phyloP scores from a whole-genome alignment of 2,329 filamentous ascomycete genomes.

The Dactylella cylindrospora region DNA sequence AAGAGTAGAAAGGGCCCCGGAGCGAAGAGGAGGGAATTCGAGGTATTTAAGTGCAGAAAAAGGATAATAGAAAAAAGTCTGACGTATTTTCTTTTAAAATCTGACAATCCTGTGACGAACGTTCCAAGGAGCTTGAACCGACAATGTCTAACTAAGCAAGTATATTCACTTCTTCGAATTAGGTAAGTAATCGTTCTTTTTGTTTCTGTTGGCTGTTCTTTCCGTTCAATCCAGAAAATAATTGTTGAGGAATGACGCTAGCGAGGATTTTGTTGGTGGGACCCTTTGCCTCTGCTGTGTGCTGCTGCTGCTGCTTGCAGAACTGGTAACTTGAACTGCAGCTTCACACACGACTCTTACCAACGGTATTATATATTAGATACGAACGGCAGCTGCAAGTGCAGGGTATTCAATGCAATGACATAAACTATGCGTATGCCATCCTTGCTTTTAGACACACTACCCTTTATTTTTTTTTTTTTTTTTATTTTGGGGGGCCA shows the following conservation, averaged over 20 bases:
- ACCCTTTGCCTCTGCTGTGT: neutral
- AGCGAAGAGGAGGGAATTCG: slow-evolving; percentile 5
- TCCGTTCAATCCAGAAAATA: neutral
- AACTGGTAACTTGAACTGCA: no score
- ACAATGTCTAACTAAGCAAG: slow-evolving; percentile 4
- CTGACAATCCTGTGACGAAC: no score
- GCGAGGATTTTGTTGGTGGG: neutral
- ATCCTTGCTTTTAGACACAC: no score
- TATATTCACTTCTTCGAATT: slow-evolving; percentile 39
- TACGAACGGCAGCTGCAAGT: slow-evolving; percentile 5
- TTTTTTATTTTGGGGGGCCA: no score
- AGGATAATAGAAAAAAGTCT: no score
- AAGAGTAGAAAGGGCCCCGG: no score
- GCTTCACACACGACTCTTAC: no score
- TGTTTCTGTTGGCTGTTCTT: neutral
- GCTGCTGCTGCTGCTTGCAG: neutral
- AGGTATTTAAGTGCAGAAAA: slow-evolving; percentile 24
- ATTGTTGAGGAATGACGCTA: slow-evolving; percentile 11
- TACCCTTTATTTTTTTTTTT: slow-evolving; percentile 5
- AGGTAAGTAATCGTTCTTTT: neutral
- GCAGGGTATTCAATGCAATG: slow-evolving; percentile 17
- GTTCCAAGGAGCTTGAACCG: neutral
- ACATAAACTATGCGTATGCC: slow-evolving; percentile 32
- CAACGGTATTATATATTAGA: slow-evolving; percentile 6
- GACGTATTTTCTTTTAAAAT: no score